A percentile compares a stretch with the other conserved stretches of the same genome.
Conservation (phyloP, 1,284 basidiomycete genomes). For the Lentinus polychrous region DNA sequence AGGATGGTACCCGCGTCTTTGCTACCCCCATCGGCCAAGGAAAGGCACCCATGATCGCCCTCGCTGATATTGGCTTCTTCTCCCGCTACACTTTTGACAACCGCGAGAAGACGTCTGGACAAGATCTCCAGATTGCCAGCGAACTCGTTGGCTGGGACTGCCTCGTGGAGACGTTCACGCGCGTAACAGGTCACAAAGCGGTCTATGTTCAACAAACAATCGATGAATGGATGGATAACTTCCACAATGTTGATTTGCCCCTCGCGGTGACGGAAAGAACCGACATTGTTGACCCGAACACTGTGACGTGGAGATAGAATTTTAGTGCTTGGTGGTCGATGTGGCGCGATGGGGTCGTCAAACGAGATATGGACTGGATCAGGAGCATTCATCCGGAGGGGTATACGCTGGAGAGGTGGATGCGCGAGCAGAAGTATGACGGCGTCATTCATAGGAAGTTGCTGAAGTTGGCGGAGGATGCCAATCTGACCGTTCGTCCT, state of each 20-base stretch:
- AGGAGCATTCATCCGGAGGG: conserved; percentile 25
- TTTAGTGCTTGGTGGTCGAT: conserved; percentile 32
- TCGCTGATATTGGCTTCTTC: conserved; percentile 37
- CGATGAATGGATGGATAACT: conserved; percentile 31
- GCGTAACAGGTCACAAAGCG: conserved; percentile 33
- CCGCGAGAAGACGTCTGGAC: conserved; percentile 30
- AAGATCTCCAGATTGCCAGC: conserved; percentile 33
- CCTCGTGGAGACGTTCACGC: conserved; percentile 32
- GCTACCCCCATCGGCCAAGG: conserved; percentile 15
- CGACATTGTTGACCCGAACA: conserved; percentile 10
- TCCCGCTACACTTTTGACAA: conserved; percentile 38
- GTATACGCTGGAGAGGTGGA: conserved; percentile 17
- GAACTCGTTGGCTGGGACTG: conserved; percentile 34
- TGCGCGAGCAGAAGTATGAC: conserved; percentile 12
- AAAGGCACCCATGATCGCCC: conserved; percentile 16
- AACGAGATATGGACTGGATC: conserved; percentile 34
- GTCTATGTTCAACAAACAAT: conserved; percentile 27
- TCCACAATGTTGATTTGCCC: conserved; percentile 24
- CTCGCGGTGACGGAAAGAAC: conserved; percentile 20
- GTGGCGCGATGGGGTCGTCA: conserved; percentile 32
- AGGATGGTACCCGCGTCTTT: conserved; percentile 30
- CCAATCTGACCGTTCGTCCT: neutral
- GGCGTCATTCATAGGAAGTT: conserved; percentile 7
- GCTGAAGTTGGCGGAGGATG: conserved; percentile 14
- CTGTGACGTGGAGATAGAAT: conserved; percentile 31